phyloP scores from a whole-genome alignment of 345 rosid species.

The Sonneratia alba region DNA sequence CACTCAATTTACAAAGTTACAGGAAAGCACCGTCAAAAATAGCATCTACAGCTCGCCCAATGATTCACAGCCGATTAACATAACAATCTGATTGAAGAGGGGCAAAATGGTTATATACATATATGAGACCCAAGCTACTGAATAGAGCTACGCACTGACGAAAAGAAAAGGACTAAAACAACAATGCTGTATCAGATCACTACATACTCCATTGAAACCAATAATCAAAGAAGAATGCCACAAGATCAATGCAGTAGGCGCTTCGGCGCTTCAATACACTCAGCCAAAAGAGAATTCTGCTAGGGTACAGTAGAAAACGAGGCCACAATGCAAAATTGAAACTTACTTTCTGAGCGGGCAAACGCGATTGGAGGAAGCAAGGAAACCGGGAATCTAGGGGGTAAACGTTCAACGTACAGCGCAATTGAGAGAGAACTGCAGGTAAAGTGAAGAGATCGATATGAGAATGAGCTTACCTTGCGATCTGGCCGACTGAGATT shows the following conservation, averaged over 20 bases:
- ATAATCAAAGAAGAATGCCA: neutral
- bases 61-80: neutral
- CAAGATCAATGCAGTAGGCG: neutral
- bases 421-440: slow-evolving; percentile 1
- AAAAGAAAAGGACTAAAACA: neutral
- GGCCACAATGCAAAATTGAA: neutral
- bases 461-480: slow-evolving; percentile 1
- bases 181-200: neutral
- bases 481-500: slow-evolving; percentile 2
- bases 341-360: neutral
- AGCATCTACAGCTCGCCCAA: neutral
- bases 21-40: neutral
- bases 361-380: neutral
- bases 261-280: neutral
- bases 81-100: neutral
- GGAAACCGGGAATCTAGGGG: neutral
- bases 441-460: neutral
- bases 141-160: neutral
- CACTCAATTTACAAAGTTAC: neutral
- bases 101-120: neutral
- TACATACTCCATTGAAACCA: neutral
- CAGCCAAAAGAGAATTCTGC: neutral
- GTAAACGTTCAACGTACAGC: neutral
- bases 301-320: neutral
- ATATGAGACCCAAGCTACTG: neutral